Evolutionary conservation across 768 basidiomycete species (phyloP), one percentile per base, ranked within the genome.

Genomic region (Rhodotorula taiwanensis): DNA sequence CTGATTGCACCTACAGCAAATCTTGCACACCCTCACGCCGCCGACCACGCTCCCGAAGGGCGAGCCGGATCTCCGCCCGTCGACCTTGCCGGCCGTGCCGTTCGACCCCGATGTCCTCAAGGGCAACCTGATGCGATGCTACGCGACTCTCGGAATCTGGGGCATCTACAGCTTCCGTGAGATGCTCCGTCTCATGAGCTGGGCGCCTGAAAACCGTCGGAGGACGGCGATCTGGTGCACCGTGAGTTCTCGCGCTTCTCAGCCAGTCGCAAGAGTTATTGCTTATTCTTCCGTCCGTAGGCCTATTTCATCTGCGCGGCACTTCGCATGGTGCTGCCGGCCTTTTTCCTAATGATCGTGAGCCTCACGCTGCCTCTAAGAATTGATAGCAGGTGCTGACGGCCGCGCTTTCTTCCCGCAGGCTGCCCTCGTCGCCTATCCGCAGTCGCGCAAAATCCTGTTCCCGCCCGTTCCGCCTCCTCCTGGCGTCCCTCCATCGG

Each of bases 61-160:
- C n/a, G 75, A 78, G 58, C 78, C 77, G 21, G 78, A 78, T 58
- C 73, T 78, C 15, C 78, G 78, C 42, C 72, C 70, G 2, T 74
- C 76, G 9, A 72, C 70, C n/a, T 74, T 77, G 9, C 77, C 78
- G 7, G 71, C 74, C 49, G 71, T 78, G 4, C 76, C 77, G 1
- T 77, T 74, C 52, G 74, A 77, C 66, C 74, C 75, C 2, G 77
- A 77, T 45, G 66, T 72, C 23, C 70, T 78, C 60, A 75, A 76
- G 68, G 71, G 72, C 20, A 77, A 77, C 64, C 62, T 77, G 56
- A 77, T 77, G 62, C 71, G 78, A 13, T 64, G 73, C 5, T 74
- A 77, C 63, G 75, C 75, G 14, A 74, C 76, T 4, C 65, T 74
- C 16, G 78, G 78, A 5, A 68, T 77, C 6, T 73, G 72, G 15